These are phyloP conservation scores for Acanthamoeba triangularis DNA, from an alignment of 208 protist genomes.

Conservation along the genomic window DNA sequence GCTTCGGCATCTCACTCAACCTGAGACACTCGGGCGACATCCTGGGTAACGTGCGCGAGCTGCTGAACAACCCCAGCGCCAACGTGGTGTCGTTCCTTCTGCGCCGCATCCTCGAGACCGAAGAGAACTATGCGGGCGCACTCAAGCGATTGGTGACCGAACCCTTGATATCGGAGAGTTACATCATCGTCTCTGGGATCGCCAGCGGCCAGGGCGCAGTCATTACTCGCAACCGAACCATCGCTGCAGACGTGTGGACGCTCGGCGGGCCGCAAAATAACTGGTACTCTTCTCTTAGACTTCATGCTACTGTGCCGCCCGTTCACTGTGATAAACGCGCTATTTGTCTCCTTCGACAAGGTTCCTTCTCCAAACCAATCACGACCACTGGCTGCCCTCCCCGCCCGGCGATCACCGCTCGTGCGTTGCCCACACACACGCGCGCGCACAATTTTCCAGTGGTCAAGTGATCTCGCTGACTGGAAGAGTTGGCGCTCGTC, in stretches of 20 bases:
- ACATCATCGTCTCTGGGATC: conserved; percentile 23
- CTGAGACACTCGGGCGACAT: conserved; percentile 54
- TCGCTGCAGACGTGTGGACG: conserved; percentile 20
- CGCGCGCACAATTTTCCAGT: no score
- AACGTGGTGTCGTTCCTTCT: conserved; percentile 56
- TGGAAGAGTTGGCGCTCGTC: no score
- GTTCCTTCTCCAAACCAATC: conserved; percentile 63
- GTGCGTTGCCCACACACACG: conserved; percentile 1
- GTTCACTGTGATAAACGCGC: background rate
- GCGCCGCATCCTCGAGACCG: conserved; percentile 34
- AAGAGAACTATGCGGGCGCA: background rate
- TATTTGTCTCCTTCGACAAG: background rate
- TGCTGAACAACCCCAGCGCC: conserved; percentile 16
- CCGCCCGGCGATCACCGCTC: conserved; percentile 40
- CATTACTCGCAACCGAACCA: conserved; percentile 32
- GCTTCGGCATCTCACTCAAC: conserved; percentile 60
- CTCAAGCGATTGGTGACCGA: conserved; percentile 26
- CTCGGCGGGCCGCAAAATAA: background rate
- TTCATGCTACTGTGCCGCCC: background rate
- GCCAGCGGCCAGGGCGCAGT: background rate
- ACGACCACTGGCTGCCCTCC: conserved; percentile 65
- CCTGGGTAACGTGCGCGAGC: conserved; percentile 23
- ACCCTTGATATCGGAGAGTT: conserved; percentile 47
- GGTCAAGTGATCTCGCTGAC: no score
- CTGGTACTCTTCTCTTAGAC: background rate